Conservation (phyloP, 2,329 filamentous ascomycete species). For the Purpureocillium lavendulum region DNA sequence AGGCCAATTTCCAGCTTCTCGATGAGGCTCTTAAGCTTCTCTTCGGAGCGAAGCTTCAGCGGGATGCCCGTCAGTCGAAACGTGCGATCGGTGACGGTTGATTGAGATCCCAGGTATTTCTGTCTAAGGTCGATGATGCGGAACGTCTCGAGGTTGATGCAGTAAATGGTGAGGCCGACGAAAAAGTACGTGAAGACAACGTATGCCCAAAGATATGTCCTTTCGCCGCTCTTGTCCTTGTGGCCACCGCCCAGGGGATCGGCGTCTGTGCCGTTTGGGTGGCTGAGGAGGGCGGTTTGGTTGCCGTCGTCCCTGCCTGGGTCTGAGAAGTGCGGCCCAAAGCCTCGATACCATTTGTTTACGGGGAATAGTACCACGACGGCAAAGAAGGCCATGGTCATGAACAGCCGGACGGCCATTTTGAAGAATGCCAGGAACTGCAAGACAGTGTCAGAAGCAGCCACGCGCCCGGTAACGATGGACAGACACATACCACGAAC, state of each 20-base stretch:
- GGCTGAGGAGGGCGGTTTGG: slow-evolving; percentile 2
- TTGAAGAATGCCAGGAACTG: slow-evolving; percentile 89
- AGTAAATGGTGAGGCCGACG: slow-evolving; percentile 70
- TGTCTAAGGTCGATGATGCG: slow-evolving; percentile 81
- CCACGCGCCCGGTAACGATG: background rate
- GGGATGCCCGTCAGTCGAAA: slow-evolving; percentile 89
- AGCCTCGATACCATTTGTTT: slow-evolving; percentile 54
- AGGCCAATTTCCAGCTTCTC: slow-evolving; percentile 83
- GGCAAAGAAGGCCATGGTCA: slow-evolving; percentile 73
- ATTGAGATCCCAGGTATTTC: slow-evolving; percentile 85
- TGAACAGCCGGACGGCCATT: slow-evolving; percentile 81
- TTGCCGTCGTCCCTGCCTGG: background rate
- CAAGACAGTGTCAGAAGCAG: background rate
- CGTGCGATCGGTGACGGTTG: slow-evolving; percentile 91
- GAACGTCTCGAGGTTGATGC: slow-evolving; percentile 75
- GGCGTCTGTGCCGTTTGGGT: slow-evolving; percentile 3
- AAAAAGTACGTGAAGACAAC: slow-evolving; percentile 94
- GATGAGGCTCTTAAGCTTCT: slow-evolving; percentile 75
- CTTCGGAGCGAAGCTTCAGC: slow-evolving; percentile 66
- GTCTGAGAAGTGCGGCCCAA: slow-evolving; percentile 1
- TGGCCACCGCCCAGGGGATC: slow-evolving; percentile 19
- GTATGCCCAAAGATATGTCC: slow-evolving; percentile 77
- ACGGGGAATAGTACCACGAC: slow-evolving; percentile 76
- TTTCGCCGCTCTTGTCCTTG: slow-evolving; percentile 24
- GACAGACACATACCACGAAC: slow-evolving; percentile 59